Percentiles rank a stretch among this genome's conserved stretches.
phyloP scores from a whole-genome alignment of 768 basidiomycete genomes.

The Chalciporus pseudorubinellus region DNA sequence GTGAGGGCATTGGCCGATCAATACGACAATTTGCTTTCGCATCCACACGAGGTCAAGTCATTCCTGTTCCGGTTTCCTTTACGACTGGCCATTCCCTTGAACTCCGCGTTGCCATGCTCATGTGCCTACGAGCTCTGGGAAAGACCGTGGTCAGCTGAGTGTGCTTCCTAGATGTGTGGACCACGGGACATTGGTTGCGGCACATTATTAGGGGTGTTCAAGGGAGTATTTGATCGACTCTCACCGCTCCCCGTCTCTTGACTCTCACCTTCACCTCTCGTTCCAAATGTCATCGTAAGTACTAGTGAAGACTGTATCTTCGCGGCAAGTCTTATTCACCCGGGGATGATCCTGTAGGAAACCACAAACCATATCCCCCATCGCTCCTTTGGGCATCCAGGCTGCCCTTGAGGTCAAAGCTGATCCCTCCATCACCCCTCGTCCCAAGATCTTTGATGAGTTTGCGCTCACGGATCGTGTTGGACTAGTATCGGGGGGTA shows the following conservation, averaged over 20 bases:
- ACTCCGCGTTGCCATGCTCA: neutral
- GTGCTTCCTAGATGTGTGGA: neutral
- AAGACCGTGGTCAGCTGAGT: neutral
- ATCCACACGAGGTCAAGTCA: too few species aligned
- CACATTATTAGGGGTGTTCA: neutral
- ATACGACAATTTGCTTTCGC: too few species aligned
- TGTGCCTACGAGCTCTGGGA: neutral
- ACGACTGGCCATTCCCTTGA: neutral
- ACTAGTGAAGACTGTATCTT: neutral
- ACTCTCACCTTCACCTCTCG: neutral
- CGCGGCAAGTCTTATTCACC: neutral
- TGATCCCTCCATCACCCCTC: slow-evolving; percentile 33
- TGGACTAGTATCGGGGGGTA: slow-evolving; percentile 61
- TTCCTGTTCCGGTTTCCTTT: neutral
- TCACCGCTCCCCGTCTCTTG: neutral
- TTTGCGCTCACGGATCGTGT: slow-evolving; percentile 58
- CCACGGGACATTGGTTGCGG: neutral
- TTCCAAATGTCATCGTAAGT: slow-evolving; percentile 17
- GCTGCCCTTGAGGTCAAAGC: slow-evolving; percentile 49
- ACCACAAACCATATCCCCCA: slow-evolving; percentile 48
- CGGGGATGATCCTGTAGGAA: slow-evolving; percentile 1
- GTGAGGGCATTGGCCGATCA: too few species aligned
- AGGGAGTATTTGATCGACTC: neutral
- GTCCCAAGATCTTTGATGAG: slow-evolving; percentile 56
- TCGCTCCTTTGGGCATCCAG: slow-evolving; percentile 60